These are phyloP conservation scores for Elsinoe australis DNA, from an alignment of 2,329 filamentous ascomycete genomes.

Conservation along the genomic window DNA sequence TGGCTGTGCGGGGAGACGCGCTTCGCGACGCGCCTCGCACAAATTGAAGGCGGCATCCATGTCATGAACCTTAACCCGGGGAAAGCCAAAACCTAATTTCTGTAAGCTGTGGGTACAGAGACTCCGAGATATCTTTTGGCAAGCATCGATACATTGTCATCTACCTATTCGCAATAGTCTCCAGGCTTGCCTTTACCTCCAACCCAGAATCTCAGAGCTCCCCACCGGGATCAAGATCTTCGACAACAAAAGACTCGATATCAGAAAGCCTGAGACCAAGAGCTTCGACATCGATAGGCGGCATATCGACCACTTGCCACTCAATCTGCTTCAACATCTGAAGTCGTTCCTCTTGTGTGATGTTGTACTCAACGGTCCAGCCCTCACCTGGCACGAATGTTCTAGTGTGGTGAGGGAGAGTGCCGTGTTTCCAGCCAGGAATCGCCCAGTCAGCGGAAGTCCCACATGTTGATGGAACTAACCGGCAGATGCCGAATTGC, in stretches of 20 bases:
- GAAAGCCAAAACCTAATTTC: background rate
- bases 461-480: background rate
- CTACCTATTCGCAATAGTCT: no score
- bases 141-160: no score
- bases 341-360: background rate
- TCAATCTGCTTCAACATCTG: background rate
- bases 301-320: no score
- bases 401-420: background rate
- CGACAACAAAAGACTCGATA: no score
- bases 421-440: background rate
- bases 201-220: no score
- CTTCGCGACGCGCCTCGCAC: slow-evolving; percentile 15
- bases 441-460: slow-evolving; percentile 1
- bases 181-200: no score
- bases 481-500: background rate
- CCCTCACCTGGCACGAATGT: background rate
- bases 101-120: no score
- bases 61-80: background rate
- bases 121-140: no score
- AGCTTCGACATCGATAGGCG: no score
- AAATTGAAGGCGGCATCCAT: slow-evolving; percentile 11
- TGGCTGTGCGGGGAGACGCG: slow-evolving; percentile 15
- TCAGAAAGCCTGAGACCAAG: no score
- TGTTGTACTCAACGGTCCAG: background rate
- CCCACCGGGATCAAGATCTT: no score